These are phyloP conservation scores for Pyronema domesticum DNA, from an alignment of 495 filamentous ascomycete genomes.

Conservation along the genomic window DNA sequence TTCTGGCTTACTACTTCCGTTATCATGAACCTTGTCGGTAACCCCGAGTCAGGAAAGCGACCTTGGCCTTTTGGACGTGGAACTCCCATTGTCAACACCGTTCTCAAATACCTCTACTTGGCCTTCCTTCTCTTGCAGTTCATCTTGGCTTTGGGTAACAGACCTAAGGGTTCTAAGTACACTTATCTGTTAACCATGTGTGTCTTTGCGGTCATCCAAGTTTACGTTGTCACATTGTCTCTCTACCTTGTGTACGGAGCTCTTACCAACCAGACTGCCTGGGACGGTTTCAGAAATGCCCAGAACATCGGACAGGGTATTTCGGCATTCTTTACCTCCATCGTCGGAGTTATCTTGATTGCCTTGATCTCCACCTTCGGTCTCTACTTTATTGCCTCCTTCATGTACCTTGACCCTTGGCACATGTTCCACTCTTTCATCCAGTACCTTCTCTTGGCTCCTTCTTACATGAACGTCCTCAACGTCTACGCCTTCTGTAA, in stretches of 20 bases:
- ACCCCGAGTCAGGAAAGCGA: slow-evolving; percentile 32
- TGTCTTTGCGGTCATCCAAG: slow-evolving; percentile 71
- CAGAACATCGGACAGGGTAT: slow-evolving; percentile 37
- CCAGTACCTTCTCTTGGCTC: slow-evolving; percentile 78
- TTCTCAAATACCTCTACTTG: slow-evolving; percentile 83
- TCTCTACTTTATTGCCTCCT: slow-evolving; percentile 93
- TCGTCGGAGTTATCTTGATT: slow-evolving; percentile 59
- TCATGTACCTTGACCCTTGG: slow-evolving; percentile 98
- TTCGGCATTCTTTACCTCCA: slow-evolving; percentile 60
- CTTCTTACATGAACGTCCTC: slow-evolving; percentile 98
- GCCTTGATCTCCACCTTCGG: slow-evolving; percentile 89
- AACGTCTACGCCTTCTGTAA: slow-evolving; percentile 96
- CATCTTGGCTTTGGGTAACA: slow-evolving; percentile 88
- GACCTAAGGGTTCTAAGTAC: slow-evolving; percentile 86
- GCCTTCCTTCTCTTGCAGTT: slow-evolving; percentile 85
- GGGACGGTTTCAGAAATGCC: slow-evolving; percentile 22
- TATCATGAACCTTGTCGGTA: slow-evolving; percentile 92
- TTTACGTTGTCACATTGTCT: slow-evolving; percentile 79
- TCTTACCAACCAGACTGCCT: slow-evolving; percentile 31
- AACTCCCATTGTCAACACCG: slow-evolving; percentile 78
- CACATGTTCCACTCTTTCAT: slow-evolving; percentile 99
- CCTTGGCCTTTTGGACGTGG: slow-evolving; percentile 68
- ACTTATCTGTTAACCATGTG: slow-evolving; percentile 81
- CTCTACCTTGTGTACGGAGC: slow-evolving; percentile 72
- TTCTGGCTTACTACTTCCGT: slow-evolving; percentile 95